Base-by-base conservation (phyloP, 805 yeast genomes). In the Monosporozyma solicola region DNA sequence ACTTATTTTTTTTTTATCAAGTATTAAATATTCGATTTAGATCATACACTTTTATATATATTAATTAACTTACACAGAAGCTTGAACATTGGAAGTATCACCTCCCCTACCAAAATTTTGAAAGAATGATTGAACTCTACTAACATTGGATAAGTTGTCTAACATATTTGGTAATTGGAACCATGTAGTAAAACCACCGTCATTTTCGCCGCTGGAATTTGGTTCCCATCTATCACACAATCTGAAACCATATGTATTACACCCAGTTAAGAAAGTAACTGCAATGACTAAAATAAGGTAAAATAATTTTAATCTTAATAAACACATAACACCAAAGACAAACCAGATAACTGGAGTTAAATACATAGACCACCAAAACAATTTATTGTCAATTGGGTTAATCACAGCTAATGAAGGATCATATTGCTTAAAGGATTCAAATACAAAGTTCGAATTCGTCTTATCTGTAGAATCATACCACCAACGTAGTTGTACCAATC, bases 401-500 rank as follows among this genome's bases (percentile, higher is more conserved):
- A 92, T 86, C 2, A 68, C 60, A 48, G 74, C 75, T 15, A 37
- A 29, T 1, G 33, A 48, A 3, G 77, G 70, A 47, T 72, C 71
- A 61, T 71, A 64, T 51, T 68, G 67, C 49, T 68, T 68, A 51
- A 62, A 61, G 2, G 71, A 64, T 55, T 69, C 72, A 49, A 65
- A 67, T 22, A 60, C 64, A 49, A 69, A 65, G 7, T 65, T 62
- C 6, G 61, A 55, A 5, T 59, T 56, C 11, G 59, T 56, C 11
- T 54, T 51, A 9, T 61, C 60, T 2, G 66, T 57, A 0, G 90
- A 76, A 65, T 92, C 97, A 66, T 92, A 94, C 97, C 98, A 92
- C 99, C 99, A 92, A 58, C 95, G 77, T 57, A 94, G 75, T 0
- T 97, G 98, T 4, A 94, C 97, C 53, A 92, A 70, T 53, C 88